Evolutionary conservation across 2,329 filamentous ascomycete species (phyloP), one percentile per base, ranked within the genome.

Genomic region (Neonectria punicea): DNA sequence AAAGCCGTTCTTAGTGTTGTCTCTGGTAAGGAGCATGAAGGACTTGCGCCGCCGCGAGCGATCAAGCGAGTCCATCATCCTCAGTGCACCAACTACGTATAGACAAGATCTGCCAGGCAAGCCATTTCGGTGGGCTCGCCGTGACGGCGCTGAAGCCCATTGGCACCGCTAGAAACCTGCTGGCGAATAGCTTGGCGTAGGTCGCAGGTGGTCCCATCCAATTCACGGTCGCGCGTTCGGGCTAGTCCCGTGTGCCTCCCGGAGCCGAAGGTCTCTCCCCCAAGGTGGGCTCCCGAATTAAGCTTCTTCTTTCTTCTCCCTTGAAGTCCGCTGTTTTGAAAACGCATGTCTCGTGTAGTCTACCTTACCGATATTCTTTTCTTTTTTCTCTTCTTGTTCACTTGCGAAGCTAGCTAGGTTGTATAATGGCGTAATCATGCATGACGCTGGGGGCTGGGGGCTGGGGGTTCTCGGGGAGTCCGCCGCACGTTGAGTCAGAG

Each of bases 391-490:
- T 46, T 57, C n/a, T 28, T 43, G 16, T 25, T 28, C 25, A 30
- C 22, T 13, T 20, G 46, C 11, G 28, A 10, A 9, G 10, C 34
- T 36, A 18, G 6, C 10, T 22, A 25, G 16, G 44, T 53, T 57
- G 53, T 62, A 51, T 50, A 49, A 62, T 65, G 58, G 58, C 63
- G 63, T 62, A 65, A 62, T 54, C 49, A n/a, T 54, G 43, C 63
- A 58, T 41, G 18, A 55, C 44, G 43, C 59, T 34, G 28, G 56
- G 56, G 51, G 22, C 59, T 34, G 28, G 56, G 56, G 51, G 22
- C 49, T 56, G 39, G 44, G 43, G 18, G 49, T 28, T 44, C 18
- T 65, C 63, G 63, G 63, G 34, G 54, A 28, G 46, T 61, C 62
- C 63, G 58, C 28, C 57, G 47, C 43, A 44, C 54, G 46, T 20